Evolutionary conservation across 805 yeast genomes (phyloP).

Genomic region (Tetrapisispora pingtungensis): DNA sequence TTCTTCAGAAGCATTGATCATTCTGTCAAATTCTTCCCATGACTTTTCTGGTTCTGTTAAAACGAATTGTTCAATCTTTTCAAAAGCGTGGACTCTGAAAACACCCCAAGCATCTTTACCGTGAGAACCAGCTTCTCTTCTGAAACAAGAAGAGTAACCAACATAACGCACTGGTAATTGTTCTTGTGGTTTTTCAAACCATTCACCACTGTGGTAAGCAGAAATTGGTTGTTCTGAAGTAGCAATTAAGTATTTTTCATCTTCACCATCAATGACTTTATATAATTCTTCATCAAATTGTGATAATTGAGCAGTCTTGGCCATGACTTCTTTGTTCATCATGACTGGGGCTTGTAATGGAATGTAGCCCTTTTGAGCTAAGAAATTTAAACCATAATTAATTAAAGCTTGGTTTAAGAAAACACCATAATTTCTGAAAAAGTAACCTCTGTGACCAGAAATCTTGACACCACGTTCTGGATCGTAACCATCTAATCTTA

Average conservation of each 20-base stretch:
- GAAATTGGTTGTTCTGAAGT: slow-evolving; percentile 99
- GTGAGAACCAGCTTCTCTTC: slow-evolving; percentile 98
- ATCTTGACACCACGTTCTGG: slow-evolving; percentile 98
- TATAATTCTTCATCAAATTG: slow-evolving; percentile 97
- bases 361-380: slow-evolving; percentile 66
- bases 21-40: slow-evolving; percentile 93
- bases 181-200: slow-evolving; percentile 96
- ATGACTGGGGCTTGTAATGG: slow-evolving; percentile 98
- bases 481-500: slow-evolving; percentile 94
- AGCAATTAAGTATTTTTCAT: slow-evolving; percentile 95
- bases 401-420: slow-evolving; percentile 96
- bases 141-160: slow-evolving; percentile 96
- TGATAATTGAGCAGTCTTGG: slow-evolving; percentile 96
- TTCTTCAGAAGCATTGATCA: slow-evolving; percentile 86
- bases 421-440: slow-evolving; percentile 89
- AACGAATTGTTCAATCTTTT: slow-evolving; percentile 94
- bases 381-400: slow-evolving; percentile 85
- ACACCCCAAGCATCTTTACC: slow-evolving; percentile 99
- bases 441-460: slow-evolving; percentile 97
- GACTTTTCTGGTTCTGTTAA: slow-evolving; percentile 96
- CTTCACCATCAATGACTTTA: slow-evolving; percentile 94
- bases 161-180: slow-evolving; percentile 96
- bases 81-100: slow-evolving; percentile 97
- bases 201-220: slow-evolving; percentile 93
- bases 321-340: slow-evolving; percentile 99